Conservation (phyloP, 805 yeast species). For the Starmerella apicola region DNA sequence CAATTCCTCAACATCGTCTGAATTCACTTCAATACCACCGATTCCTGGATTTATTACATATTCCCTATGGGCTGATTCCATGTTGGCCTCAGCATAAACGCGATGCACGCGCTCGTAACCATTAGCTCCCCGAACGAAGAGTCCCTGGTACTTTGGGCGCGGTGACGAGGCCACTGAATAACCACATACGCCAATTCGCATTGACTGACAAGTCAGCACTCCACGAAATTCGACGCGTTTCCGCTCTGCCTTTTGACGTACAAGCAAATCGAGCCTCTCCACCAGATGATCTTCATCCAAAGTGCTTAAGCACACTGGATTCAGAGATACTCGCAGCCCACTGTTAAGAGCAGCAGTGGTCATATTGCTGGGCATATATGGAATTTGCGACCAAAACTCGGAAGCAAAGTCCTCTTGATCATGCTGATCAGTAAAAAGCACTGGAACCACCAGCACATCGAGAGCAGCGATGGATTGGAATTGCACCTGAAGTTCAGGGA, state of each 20-base stretch:
- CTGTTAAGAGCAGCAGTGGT: slow-evolving; percentile 1
- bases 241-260: slow-evolving; percentile 6
- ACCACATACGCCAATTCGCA: slow-evolving; percentile 3
- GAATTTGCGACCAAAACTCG: not conserved
- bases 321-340: not conserved
- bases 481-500: too few relatives aligned
- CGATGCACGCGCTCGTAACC: not conserved
- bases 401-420: not conserved
- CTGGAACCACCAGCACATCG: slow-evolving; percentile 2
- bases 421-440: not conserved
- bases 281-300: not conserved
- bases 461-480: too few relatives aligned
- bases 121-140: too few relatives aligned
- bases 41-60: too few relatives aligned
- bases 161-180: too few relatives aligned
- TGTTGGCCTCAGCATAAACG: too few relatives aligned
- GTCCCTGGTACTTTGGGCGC: too few relatives aligned
- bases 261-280: not conserved
- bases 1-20: too few relatives aligned
- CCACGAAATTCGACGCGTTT: slow-evolving; percentile 5
- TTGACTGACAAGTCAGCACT: not conserved
- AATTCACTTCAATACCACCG: too few relatives aligned
- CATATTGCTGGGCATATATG: slow-evolving; percentile 1
- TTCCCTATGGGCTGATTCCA: too few relatives aligned
- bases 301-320: not conserved